Evolutionary conservation across 1,284 basidiomycete genomes (phyloP), one percentile per base, ranked within the genome.

Genomic region (Cryptococcus sp.): DNA sequence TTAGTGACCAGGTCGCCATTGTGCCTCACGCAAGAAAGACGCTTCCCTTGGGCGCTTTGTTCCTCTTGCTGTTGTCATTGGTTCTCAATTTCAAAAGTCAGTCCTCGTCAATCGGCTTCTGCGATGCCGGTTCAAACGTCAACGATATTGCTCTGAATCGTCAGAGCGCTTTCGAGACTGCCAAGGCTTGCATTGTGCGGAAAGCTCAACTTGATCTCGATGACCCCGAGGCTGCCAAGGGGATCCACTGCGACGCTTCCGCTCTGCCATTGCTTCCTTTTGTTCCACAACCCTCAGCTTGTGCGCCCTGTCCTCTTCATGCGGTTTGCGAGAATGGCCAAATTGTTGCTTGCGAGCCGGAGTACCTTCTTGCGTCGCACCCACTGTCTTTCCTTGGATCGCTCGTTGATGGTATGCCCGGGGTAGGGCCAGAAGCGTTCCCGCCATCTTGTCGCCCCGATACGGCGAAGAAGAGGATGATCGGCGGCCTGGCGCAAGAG

Each of bases 281-380:
- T 57, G 65, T 87, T 39, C 83, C 84, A 34, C 83, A 81, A 55
- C 87, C 92, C 0, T 81, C 85, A 34, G 70, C 81, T n/a, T 97
- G 93, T 78, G 87, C 89, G 3, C 84, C 86, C 16, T 97, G 93
- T 73, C 94, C 94, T 13, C 81, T 84, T 49, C 89, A 93, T 75
- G 94, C 87, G 3, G 80, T 80, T 19, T 97, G 93, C 77, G 80
- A 80, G 15, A 62, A 73, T 15, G 86, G 84, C 34, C 76, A 84
- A 61, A 82, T 82, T 50, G 80, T 89, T 48, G 80, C 80, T 2
- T 97, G 93, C 77, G 86, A 87, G 50, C 83, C 81, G 34, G 89
- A 90, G 26, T 92, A 87, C 74, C 79, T 94, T 63, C 80, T 89
- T 41, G 52, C 65, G 2, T 57, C 62, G 3, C 61, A 67, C 51